These are phyloP conservation scores for Aquanectria penicillioides DNA, from an alignment of 2,329 filamentous ascomycete species.

Conservation along the genomic window DNA sequence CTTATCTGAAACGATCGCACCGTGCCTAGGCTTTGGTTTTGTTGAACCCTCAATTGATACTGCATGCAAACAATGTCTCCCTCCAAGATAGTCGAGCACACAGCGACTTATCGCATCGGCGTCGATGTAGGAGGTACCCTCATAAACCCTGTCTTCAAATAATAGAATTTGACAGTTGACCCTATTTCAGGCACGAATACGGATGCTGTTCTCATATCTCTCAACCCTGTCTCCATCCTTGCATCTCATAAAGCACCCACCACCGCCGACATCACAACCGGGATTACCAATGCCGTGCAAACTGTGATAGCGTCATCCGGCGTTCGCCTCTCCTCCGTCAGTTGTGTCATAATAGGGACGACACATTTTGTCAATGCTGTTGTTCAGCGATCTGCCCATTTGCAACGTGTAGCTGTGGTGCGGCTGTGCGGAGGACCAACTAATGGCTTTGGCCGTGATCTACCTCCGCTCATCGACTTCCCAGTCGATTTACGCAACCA, in stretches of 20 bases:
- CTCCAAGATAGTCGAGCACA: background rate
- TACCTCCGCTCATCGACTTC: slow-evolving; percentile 59
- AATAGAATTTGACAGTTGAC: background rate
- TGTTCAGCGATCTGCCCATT: slow-evolving; percentile 55
- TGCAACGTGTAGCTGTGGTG: slow-evolving; percentile 47
- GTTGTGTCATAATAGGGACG: slow-evolving; percentile 57
- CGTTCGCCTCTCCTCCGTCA: slow-evolving; percentile 45
- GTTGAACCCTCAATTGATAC: background rate
- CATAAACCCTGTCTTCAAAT: background rate
- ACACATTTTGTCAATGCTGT: slow-evolving; percentile 66
- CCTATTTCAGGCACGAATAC: slow-evolving; percentile 24
- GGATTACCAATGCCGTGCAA: slow-evolving; percentile 52
- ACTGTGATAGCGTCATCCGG: slow-evolving; percentile 45
- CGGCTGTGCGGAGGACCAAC: slow-evolving; percentile 10
- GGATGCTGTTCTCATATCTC: slow-evolving; percentile 23
- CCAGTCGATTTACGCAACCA: slow-evolving; percentile 48
- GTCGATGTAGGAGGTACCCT: slow-evolving; percentile 17
- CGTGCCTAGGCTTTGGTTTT: background rate
- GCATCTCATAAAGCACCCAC: slow-evolving; percentile 44
- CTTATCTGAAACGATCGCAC: background rate
- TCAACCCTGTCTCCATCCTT: slow-evolving; percentile 16
- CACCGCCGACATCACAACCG: slow-evolving; percentile 54
- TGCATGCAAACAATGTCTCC: background rate
- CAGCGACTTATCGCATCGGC: slow-evolving; percentile 4
- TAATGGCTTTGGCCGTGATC: slow-evolving; percentile 49